Evolutionary conservation across 805 yeast species (phyloP), one percentile per base, ranked within the genome.

Genomic region (Kluyveromyces nonfermentans): DNA sequence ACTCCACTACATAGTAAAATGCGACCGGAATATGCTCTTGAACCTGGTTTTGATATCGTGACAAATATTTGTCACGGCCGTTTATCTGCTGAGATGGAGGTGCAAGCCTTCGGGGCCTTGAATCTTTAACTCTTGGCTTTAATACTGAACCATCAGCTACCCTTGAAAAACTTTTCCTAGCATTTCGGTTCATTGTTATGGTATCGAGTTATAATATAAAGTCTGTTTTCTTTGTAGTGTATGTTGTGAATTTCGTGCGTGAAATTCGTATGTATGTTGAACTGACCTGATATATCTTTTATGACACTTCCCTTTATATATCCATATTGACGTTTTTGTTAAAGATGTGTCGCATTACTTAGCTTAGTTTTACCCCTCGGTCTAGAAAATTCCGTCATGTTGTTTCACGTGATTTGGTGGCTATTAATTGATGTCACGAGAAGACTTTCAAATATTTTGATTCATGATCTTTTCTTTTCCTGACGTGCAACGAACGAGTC

Each of bases 31-130:
- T 34, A 7, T 18, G 39, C 32, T 36, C 6, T n/a, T 33, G 30
- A 3, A 10, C 30, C n/a, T 33, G 35, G 9, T 15, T 15, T 18
- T 37, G 40, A 22, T 38, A 38, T 7, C n/a, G 15, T 15, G 21
- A 19, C 5, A 38, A 17, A 15, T 18, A 9, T 17, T 19, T n/a
- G 19, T 38, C 41, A 7, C 28, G 20, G 10, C 31, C 41, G 16
- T 28, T 16, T 2, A 15, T 16, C n/a, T 38, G 41, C 33, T 38
- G 41, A 10, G 41, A 28, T 9, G 41, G 41, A 38, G 41, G 41
- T 5, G 34, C 41, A 14, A 36, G 39, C n/a, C 39, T 36, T 15
- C 32, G 19, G 28, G 39, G 16, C 31, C 31, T 25, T 25, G 7
- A 25, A 25, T 14, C 30, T 14, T 6, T 25, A 25, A 2, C 9